These are phyloP conservation scores for Viola odorata DNA, from an alignment of 345 rosid species.

Conservation along the genomic window DNA sequence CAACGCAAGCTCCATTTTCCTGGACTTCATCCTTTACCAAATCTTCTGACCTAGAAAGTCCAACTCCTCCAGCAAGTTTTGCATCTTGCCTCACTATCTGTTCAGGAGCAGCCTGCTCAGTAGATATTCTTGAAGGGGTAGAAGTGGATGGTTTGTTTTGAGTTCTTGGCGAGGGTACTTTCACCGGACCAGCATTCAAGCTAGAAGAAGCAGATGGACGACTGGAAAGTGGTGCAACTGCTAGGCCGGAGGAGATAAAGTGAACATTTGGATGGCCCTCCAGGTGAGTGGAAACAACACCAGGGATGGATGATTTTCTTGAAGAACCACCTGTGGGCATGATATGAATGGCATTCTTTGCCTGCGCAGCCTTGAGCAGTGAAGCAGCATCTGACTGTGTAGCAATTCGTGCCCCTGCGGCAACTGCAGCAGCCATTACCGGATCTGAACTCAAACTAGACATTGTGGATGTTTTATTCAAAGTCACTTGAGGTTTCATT, in stretches of 20 bases:
- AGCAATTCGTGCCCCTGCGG: slow-evolving; percentile 75
- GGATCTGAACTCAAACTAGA: slow-evolving; percentile 41
- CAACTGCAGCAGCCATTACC: slow-evolving; percentile 70
- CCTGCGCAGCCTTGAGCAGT: slow-evolving; percentile 51
- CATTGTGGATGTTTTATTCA: slow-evolving; percentile 26
- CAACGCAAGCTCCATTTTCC: slow-evolving; percentile 18
- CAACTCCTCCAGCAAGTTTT: slow-evolving; percentile 16
- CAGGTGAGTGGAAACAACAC: slow-evolving; percentile 27
- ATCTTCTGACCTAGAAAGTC: slow-evolving; percentile 19
- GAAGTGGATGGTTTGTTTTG: slow-evolving; percentile 30
- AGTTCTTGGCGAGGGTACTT: slow-evolving; percentile 24
- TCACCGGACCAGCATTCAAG: slow-evolving; percentile 25
- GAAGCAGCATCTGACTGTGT: slow-evolving; percentile 49
- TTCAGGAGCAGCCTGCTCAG: slow-evolving; percentile 28
- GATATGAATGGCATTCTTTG: slow-evolving; percentile 45
- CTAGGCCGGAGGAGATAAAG: slow-evolving; percentile 16
- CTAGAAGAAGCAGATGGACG: slow-evolving; percentile 22
- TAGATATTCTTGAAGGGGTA: slow-evolving; percentile 17
- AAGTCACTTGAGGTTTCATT: slow-evolving; percentile 36
- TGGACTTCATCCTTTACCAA: slow-evolving; percentile 25
- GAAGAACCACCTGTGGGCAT: slow-evolving; percentile 43
- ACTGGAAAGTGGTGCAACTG: slow-evolving; percentile 27
- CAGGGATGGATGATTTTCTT: slow-evolving; percentile 32
- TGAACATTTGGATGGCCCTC: slow-evolving; percentile 33
- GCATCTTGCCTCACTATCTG: slow-evolving; percentile 25